Conservation (phyloP, 345 rosid species). For the Euclidium syriacum region DNA sequence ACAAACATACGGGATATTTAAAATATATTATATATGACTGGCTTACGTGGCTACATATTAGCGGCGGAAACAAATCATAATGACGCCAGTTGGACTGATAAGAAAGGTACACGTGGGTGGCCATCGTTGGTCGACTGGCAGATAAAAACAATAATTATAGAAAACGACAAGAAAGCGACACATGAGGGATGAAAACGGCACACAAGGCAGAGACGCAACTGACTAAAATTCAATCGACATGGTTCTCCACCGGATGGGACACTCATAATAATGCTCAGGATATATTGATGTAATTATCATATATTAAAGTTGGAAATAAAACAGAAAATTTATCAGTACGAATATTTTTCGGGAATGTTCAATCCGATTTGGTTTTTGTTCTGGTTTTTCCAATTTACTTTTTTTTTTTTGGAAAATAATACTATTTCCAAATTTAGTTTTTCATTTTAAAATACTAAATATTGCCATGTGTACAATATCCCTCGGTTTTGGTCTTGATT, state of each 20-base stretch:
- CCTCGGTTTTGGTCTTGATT: background rate
- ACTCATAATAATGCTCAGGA: background rate
- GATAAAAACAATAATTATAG: conserved; percentile 14
- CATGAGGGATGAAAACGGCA: conserved; percentile 23
- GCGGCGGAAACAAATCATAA: background rate
- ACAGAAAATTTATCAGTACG: background rate
- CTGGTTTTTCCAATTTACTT: background rate
- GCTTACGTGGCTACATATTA: conserved; percentile 19
- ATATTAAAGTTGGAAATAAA: background rate
- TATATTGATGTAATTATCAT: conserved; percentile 7
- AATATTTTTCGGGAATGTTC: background rate
- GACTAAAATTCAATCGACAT: conserved; percentile 14
- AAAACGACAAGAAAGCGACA: conserved; percentile 26
- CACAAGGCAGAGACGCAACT: conserved; percentile 26
- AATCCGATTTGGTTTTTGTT: conserved; percentile 14
- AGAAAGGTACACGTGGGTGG: conserved; percentile 22
- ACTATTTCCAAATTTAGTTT: no score
- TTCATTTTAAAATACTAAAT: background rate
- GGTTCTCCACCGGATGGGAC: conserved; percentile 4
- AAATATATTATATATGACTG: background rate
- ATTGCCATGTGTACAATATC: background rate
- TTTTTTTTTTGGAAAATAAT: no score
- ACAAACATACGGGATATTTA: background rate
- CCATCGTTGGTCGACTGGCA: conserved; percentile 1
- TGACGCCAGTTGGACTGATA: conserved; percentile 14